Conservation (phyloP, 768 basidiomycete species). For the Strobilomyces confusus region DNA sequence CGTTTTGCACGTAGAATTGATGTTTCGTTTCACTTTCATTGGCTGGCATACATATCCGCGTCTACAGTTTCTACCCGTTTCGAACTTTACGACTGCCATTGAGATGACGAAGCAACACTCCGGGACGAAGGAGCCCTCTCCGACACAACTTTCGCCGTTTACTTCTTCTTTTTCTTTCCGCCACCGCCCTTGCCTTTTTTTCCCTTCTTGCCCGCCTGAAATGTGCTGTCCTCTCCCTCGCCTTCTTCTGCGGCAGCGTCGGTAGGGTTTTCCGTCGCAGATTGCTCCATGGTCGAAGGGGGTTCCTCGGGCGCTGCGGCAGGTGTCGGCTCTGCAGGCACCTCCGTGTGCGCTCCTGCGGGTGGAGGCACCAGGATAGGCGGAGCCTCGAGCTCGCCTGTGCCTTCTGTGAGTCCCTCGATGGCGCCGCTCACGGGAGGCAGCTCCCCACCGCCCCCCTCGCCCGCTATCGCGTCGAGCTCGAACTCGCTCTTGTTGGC, state of each 20-base stretch:
- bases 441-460: not conserved
- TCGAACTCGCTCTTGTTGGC: not conserved
- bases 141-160: not conserved
- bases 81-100: too few relatives aligned
- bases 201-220: not conserved
- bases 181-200: not conserved
- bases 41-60: too few relatives aligned
- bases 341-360: not conserved
- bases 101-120: too few relatives aligned
- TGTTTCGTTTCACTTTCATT: too few relatives aligned
- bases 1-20: too few relatives aligned
- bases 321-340: not conserved
- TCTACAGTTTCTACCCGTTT: too few relatives aligned
- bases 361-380: not conserved
- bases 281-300: not conserved
- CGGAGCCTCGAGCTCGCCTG: not conserved
- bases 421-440: not conserved
- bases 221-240: not conserved
- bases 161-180: conserved; percentile 15
- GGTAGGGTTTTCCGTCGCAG: conserved; percentile 12
- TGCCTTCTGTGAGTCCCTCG: not conserved
- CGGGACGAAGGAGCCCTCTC: too few relatives aligned
- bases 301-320: not conserved
- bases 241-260: conserved; percentile 2
- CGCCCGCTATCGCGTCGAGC: not conserved